Conservation (phyloP, 805 yeast species). For the Brettanomyces sp. region DNA sequence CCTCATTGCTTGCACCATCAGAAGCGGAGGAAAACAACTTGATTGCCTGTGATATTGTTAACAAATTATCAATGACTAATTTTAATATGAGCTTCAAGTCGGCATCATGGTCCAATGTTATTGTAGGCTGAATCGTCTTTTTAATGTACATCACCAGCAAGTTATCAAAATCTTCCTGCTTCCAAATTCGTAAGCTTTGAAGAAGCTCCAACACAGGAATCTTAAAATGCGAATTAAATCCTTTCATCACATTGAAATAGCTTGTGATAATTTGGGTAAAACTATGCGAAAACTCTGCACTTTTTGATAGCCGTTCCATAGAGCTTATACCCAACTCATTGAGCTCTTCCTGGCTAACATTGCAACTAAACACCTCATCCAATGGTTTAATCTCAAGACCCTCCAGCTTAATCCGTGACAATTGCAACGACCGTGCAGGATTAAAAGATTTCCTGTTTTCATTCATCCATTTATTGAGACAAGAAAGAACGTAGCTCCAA, state of each 20-base stretch:
- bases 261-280: slow-evolving; percentile 16
- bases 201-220: slow-evolving; percentile 10
- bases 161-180: slow-evolving; percentile 21
- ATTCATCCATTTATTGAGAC: slow-evolving; percentile 13
- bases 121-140: slow-evolving; percentile 20
- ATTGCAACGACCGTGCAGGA: slow-evolving; percentile 5
- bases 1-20: slow-evolving; percentile 12
- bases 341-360: slow-evolving; percentile 12
- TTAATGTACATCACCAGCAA: slow-evolving; percentile 17
- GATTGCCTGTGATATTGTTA: slow-evolving; percentile 25
- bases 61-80: slow-evolving; percentile 28
- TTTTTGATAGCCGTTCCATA: slow-evolving; percentile 20
- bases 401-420: slow-evolving; percentile 1
- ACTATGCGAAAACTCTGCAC: slow-evolving; percentile 24
- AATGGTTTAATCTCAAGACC: not conserved
- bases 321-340: slow-evolving; percentile 18
- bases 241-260: slow-evolving; percentile 19
- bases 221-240: slow-evolving; percentile 8
- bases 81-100: slow-evolving; percentile 28
- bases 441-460: slow-evolving; percentile 3
- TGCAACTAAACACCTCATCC: not conserved
- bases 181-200: slow-evolving; percentile 30
- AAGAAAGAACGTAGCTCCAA: slow-evolving; percentile 7
- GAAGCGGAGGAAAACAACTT: slow-evolving; percentile 20
- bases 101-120: slow-evolving; percentile 26